Evolutionary conservation across 192 early-diverging fungal species (phyloP).

Genomic region (Rhizophlyctis rosea): DNA sequence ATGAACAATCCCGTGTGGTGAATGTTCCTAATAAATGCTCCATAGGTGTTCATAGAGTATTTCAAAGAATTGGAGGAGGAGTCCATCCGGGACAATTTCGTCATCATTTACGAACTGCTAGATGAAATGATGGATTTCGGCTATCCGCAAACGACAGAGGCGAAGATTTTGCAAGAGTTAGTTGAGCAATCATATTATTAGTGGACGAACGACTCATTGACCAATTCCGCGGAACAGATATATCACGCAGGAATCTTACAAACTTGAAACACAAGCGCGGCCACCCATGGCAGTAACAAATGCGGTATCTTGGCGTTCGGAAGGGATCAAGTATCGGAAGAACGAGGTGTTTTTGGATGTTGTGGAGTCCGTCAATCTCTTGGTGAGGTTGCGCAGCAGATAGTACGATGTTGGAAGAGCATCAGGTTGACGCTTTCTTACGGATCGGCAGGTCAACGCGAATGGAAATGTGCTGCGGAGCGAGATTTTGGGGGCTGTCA

Average conservation of each 20-base stretch:
- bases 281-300: constrained; percentile 85
- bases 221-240: constrained; percentile 65
- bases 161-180: constrained; percentile 62
- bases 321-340: constrained; percentile 93
- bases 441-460: constrained; percentile 54
- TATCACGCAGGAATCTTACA: constrained; percentile 96
- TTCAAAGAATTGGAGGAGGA: constrained; percentile 85
- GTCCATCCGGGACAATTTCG: constrained; percentile 54
- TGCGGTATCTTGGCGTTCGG: constrained; percentile 89
- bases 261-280: constrained; percentile 83
- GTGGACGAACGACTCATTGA: background rate
- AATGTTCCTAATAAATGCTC: background rate
- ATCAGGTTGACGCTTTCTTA: constrained; percentile 62
- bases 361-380: constrained; percentile 94
- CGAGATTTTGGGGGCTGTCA: constrained; percentile 88
- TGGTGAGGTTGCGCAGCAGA: constrained; percentile 60
- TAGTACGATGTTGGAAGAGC: constrained; percentile 8
- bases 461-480: constrained; percentile 85
- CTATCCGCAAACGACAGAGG: constrained; percentile 86
- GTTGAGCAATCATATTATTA: constrained; percentile 31
- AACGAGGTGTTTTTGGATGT: constrained; percentile 99
- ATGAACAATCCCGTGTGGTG: background rate
- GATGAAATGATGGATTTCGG: constrained; percentile 66
- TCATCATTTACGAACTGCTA: constrained; percentile 55
- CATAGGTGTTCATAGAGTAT: constrained; percentile 88